These are phyloP conservation scores for Phellopilus nigrolimitatus DNA, from an alignment of 1,284 basidiomycete species.

Conservation along the genomic window DNA sequence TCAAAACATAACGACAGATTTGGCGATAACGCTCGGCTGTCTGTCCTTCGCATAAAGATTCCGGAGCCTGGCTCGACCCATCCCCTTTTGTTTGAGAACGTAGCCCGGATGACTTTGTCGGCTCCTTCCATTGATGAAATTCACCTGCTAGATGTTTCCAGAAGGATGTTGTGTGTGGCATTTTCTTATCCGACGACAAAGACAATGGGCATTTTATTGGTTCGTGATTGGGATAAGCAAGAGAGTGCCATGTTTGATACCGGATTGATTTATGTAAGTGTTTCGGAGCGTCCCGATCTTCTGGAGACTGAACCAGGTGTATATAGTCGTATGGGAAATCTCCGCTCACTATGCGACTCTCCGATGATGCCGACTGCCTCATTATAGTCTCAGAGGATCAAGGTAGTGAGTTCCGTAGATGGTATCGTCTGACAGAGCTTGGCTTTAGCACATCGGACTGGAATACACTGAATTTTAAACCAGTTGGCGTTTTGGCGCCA, in stretches of 20 bases:
- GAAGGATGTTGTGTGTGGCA: constrained; percentile 10
- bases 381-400: constrained; percentile 8
- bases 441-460: background rate
- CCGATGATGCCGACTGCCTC: background rate
- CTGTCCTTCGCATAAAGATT: constrained; percentile 8
- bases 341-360: constrained; percentile 7
- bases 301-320: background rate
- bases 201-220: constrained; percentile 5
- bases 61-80: background rate
- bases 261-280: constrained; percentile 11
- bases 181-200: background rate
- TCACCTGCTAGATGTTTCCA: constrained; percentile 11
- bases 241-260: constrained; percentile 10
- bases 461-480: constrained; percentile 2
- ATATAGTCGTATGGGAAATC: constrained; percentile 10
- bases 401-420: constrained; percentile 12
- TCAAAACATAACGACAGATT: constrained; percentile 1
- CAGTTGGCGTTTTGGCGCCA: background rate
- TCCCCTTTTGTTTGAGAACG: constrained; percentile 1
- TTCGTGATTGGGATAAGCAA: constrained; percentile 14
- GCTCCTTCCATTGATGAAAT: constrained; percentile 7
- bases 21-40: constrained; percentile 5
- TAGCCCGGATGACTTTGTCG: constrained; percentile 1
- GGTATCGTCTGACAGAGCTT: constrained; percentile 1
- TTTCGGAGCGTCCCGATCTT: background rate